Base-by-base conservation (phyloP, 2,329 filamentous ascomycete genomes). In the Colletotrichum somersetense region DNA sequence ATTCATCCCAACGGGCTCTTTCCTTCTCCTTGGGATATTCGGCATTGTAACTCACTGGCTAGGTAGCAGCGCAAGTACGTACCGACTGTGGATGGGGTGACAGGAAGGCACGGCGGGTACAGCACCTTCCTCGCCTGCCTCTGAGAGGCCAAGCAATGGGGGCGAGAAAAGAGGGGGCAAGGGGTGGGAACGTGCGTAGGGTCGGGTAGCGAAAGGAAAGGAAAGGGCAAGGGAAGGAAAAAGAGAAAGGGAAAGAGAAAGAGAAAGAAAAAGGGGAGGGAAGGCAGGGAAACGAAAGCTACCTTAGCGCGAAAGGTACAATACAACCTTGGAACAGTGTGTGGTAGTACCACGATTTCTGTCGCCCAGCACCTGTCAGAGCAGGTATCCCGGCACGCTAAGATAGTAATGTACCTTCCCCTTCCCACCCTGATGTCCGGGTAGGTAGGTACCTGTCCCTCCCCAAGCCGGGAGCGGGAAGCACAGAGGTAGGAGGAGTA, bases 41-140 rank as follows among this genome's bases (percentile, higher is more conserved):
- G 23, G 50, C 20, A 33, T 20, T 26, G 35, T 30, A 66, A 14
- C 16, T 62, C 26, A 57, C 66, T n/a, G 18, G 18, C 18, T n/a
- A n/a, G n/a, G n/a, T n/a, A 38, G 20, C 44, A 38, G 40, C 11
- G 38, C 33, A 26, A 26, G 16, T 55, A 64, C 48, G 38, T 53
- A 57, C 68, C 63, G 40, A 62, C 62, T 71, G 48, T 67, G 50
- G 68, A 71, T 44, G 50, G 57, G 55, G 46, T 55, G 23, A 23
- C 12, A 23, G 35, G 35, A 55, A 57, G 16, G 46, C n/a, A 44
- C 5, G 59, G 46, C 8, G 59, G 35, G 50, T 52, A 52, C 33
- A 50, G n/a, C 33, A 48, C 58, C 42, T 62, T 50, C 44, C 44
- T 48, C 44, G 42, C 58, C 44, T 62, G 58, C 58, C 11, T n/a